Base-by-base conservation (phyloP, 2,329 filamentous ascomycete genomes). In the Cordyceps tenuipes region DNA sequence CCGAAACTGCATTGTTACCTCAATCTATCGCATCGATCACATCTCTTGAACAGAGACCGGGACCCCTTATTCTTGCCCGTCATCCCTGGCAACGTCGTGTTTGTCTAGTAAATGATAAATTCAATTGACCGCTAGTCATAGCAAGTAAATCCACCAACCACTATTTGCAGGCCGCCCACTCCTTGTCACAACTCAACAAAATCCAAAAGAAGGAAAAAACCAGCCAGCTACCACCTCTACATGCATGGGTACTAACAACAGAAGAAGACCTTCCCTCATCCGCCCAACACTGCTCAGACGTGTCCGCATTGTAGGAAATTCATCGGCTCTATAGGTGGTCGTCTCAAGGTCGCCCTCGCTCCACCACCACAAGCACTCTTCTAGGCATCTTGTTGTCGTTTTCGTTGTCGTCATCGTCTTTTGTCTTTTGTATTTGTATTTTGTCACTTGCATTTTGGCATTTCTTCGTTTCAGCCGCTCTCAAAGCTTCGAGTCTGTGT, bases 401-500 rank as follows among this genome's bases (percentile, higher is more conserved):
- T 6, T 36, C 12, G 34, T 36, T 36, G 34, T 36, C 12, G 34
- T 36, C 34, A 29, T 36, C 34, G 34, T 13, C 34, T 36, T 36
- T 36, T 36, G 5, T 29, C 4, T 29, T 29, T 29, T 36, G 34
- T 36, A 23, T 36, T 36, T 36, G 29, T 29, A 29, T 29, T 29
- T 29, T 36, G 34, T 36, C 34, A 13, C 5, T 23, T 34, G 10
- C 23, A 12, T 41, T 41, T 50, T 34, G 15, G 31, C 34, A 9
- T 50, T 47, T 58, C 19, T 17, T 8, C 26, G 17, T 51, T 44
- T 46, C 29, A 17, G 19, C 36, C 41, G 7, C 44, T 10, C 9
- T 64, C 61, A 93, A 61, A 97, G 79, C 77, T 97, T 97, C 15
- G 89, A 76, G 64, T 90, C 90, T 62, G 87, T 78, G 62, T 97